Percentiles rank a stretch among this genome's conserved stretches.
phyloP scores from a whole-genome alignment of 345 rosid genomes.

The Gossypium ekmanianum region DNA sequence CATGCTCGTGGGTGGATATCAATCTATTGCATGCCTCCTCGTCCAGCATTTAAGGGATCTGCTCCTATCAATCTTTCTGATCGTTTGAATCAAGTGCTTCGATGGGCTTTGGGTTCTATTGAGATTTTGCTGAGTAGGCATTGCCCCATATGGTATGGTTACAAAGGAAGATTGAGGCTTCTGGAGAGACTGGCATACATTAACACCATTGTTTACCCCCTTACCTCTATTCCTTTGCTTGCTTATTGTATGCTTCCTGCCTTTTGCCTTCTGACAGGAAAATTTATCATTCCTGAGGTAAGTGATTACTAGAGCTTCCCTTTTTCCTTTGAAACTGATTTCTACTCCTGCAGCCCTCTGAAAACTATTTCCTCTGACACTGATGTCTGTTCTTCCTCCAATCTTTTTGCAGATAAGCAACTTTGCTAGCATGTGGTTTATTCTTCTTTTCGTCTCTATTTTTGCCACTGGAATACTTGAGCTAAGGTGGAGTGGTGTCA shows the following conservation, averaged over 20 bases:
- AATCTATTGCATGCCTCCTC: constrained; percentile 97
- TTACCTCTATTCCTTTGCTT: constrained; percentile 85
- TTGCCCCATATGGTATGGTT: constrained; percentile 99
- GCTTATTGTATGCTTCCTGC: constrained; percentile 97
- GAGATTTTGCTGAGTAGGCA: constrained; percentile 97
- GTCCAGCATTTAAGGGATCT: constrained; percentile 94
- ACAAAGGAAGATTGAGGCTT: constrained; percentile 70
- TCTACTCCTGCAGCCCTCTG: neutral
- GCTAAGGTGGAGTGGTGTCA: constrained; percentile 92
- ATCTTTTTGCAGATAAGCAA: constrained; percentile 80
- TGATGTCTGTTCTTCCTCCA: neutral
- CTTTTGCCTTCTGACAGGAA: constrained; percentile 87
- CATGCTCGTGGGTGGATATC: constrained; percentile 99
- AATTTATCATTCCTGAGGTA: constrained; percentile 71
- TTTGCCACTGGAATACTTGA: constrained; percentile 85
- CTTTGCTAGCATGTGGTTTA: constrained; percentile 96
- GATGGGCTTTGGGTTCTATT: constrained; percentile 98
- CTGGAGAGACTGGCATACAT: constrained; percentile 94
- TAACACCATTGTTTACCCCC: constrained; percentile 91
- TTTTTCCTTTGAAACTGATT: neutral
- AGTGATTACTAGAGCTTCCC: constrained; percentile 8
- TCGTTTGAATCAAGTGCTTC: constrained; percentile 97
- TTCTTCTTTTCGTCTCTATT: constrained; percentile 88
- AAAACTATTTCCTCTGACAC: neutral
- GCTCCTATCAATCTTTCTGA: constrained; percentile 99